Evolutionary conservation across 208 protist genomes (phyloP).

Genomic region (Crithidia fasciculata): DNA sequence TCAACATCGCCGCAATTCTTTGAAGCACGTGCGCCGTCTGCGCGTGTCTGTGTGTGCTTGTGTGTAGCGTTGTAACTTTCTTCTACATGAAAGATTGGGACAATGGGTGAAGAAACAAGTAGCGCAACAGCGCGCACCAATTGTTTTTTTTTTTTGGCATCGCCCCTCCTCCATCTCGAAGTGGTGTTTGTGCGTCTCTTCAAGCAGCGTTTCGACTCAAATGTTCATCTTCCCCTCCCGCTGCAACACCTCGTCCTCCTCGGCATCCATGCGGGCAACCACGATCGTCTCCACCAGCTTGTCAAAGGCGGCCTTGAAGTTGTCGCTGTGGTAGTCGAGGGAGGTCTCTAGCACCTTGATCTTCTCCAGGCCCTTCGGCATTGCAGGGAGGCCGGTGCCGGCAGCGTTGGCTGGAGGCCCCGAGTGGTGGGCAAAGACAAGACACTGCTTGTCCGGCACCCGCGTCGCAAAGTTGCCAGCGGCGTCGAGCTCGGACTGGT

Average conservation of each 20-base stretch:
- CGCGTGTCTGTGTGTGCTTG: not conserved
- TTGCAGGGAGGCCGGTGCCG: constrained; percentile 42
- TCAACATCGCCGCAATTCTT: not conserved
- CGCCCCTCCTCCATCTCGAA: not conserved
- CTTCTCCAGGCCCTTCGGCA: constrained; percentile 83
- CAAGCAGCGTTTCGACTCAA: not conserved
- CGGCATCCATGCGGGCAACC: constrained; percentile 55
- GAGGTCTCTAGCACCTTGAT: constrained; percentile 83
- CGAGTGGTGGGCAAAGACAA: constrained; percentile 87
- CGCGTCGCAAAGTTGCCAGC: constrained; percentile 67
- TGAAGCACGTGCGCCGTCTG: too few relatives aligned
- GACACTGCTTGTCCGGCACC: constrained; percentile 59
- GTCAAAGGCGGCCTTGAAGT: constrained; percentile 93
- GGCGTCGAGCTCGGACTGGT: constrained; percentile 73
- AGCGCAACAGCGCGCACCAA: not conserved
- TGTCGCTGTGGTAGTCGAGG: constrained; percentile 87
- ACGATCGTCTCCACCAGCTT: constrained; percentile 78
- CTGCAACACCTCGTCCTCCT: constrained; percentile 78
- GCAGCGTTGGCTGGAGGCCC: constrained; percentile 37
- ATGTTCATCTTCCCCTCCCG: constrained; percentile 44
- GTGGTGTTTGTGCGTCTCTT: not conserved
- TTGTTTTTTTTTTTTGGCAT: not conserved
- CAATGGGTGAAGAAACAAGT: too few relatives aligned
- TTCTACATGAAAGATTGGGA: too few relatives aligned
- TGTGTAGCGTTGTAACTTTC: not conserved